phyloP scores from a whole-genome alignment of 2,329 filamentous ascomycete species.

The Coniochaeta pulveracea region DNA sequence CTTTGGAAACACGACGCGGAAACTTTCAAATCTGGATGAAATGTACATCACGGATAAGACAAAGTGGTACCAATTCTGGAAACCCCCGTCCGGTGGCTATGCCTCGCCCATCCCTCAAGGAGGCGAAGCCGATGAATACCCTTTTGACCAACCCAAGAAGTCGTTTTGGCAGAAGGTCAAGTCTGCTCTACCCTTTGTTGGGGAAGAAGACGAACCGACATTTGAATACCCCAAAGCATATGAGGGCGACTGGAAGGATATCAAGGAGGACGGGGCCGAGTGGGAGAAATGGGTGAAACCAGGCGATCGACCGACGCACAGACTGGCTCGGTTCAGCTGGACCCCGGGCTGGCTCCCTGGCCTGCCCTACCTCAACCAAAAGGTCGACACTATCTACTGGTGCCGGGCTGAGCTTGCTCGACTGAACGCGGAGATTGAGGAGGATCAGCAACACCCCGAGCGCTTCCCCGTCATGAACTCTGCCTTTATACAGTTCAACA shows the following conservation, averaged over 20 bases:
- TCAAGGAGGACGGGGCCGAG: slow-evolving; percentile 50
- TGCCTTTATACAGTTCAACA: slow-evolving; percentile 96
- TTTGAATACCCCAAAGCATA: slow-evolving; percentile 52
- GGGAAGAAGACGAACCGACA: slow-evolving; percentile 26
- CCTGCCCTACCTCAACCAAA: slow-evolving; percentile 70
- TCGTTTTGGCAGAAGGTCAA: slow-evolving; percentile 40
- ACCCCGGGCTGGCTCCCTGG: slow-evolving; percentile 60
- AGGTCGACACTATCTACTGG: slow-evolving; percentile 91
- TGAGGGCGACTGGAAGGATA: slow-evolving; percentile 46
- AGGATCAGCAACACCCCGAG: slow-evolving; percentile 77
- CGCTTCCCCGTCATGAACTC: slow-evolving; percentile 89
- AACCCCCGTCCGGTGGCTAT: slow-evolving; percentile 48
- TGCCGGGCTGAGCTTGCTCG: slow-evolving; percentile 78
- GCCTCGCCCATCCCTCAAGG: slow-evolving; percentile 50
- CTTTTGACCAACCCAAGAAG: slow-evolving; percentile 27
- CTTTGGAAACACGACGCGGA: slow-evolving; percentile 41
- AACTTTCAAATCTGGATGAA: slow-evolving; percentile 33
- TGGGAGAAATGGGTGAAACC: slow-evolving; percentile 79
- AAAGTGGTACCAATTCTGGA: slow-evolving; percentile 55
- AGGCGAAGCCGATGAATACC: slow-evolving; percentile 30
- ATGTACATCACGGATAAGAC: slow-evolving; percentile 33
- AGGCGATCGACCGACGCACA: slow-evolving; percentile 77
- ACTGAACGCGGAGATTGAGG: slow-evolving; percentile 83
- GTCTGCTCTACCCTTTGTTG: slow-evolving; percentile 34
- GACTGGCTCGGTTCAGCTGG: slow-evolving; percentile 49